A percentile compares a stretch with the other conserved stretches of the same genome.
These are phyloP conservation scores for Raphidocelis subcapitata DNA, from an alignment of 139 green algal genomes.

Conservation along the genomic window DNA sequence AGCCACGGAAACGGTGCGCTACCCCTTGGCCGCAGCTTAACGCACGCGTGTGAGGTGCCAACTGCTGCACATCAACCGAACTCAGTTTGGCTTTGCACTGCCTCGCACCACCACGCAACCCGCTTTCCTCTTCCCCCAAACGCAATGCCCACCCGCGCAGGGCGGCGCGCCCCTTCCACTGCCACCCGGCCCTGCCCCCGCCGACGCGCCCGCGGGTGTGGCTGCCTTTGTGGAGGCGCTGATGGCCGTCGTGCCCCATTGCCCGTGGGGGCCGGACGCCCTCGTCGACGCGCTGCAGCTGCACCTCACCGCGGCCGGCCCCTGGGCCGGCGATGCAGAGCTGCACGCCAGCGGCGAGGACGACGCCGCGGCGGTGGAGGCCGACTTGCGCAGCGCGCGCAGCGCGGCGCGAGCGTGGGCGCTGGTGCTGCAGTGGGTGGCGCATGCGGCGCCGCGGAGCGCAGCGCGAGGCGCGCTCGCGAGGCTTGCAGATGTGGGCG, in stretches of 20 bases:
- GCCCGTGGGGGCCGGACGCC: conserved; percentile 9
- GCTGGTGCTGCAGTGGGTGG: conserved; percentile 29
- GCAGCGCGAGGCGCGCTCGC: background rate
- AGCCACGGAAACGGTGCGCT: conserved; percentile 6
- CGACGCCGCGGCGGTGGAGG: background rate
- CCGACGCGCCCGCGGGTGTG: background rate
- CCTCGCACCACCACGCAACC: background rate
- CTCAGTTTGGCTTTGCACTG: too few relatives aligned
- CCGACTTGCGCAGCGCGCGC: background rate
- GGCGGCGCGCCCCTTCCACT: background rate
- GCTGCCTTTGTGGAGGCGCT: conserved; percentile 9
- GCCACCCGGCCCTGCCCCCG: background rate
- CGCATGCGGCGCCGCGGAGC: conserved; percentile 1
- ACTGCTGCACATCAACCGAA: background rate
- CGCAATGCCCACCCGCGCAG: background rate
- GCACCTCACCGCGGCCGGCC: conserved; percentile 14
- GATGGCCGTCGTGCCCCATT: conserved; percentile 10
- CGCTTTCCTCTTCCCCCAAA: too few relatives aligned
- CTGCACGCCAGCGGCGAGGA: background rate
- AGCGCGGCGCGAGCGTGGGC: conserved; percentile 7
- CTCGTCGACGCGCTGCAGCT: conserved; percentile 24
- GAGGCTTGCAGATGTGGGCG: conserved; percentile 10
- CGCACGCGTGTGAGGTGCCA: background rate
- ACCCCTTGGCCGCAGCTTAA: background rate
- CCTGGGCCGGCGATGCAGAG: background rate